Evolutionary conservation across 2,329 filamentous ascomycete genomes (phyloP), one percentile per base, ranked within the genome.

Genomic region (Aaosphaeria arxii): DNA sequence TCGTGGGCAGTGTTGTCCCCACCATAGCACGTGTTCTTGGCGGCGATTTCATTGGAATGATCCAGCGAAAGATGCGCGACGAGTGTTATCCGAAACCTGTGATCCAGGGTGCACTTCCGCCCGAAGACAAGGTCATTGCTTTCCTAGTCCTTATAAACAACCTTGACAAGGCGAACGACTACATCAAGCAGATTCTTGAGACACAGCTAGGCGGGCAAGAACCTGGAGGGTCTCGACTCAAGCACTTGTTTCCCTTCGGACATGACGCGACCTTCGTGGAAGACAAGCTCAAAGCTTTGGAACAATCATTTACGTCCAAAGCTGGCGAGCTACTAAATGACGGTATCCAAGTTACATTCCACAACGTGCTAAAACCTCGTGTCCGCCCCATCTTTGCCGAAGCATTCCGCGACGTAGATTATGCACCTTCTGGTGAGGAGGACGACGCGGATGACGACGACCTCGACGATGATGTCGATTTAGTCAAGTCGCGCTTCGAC

Each of bases 141-240:
- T 99, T 99, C 68, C 84, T 96, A 11, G 86, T 97, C 24, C 80
- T 96, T 42, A 90, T 96, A 71, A 99, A 99, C 78, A 96, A 92
- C 66, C 83, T 99, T 29, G 92, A 99, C 66, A 83, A 96, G 51
- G 87, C 91, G 7, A 89, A 89, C 53, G 90, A 96, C 64, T 99
- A 99, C 70, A 82, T 96, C 44, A 82, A 84, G 11, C 87, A 92
- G 46, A 96, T 99, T 57, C 86, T 97, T 40, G 79, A 81, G 31
- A 80, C 84, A 32, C 84, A 87, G 42, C 75, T 91, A 29, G 77
- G 69, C 13, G 46, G 47, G 17, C 17, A 40, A 13, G 44, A 55
- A 6, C 44, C 50, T 7, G 74, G 74, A 32, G 69, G 71, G 11
- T 43, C 1, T 48, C 79, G 11, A 81, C 43, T 75, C 24, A 55